Evolutionary conservation across 768 basidiomycete species (phyloP).

Genomic region (Trametes cingulata): DNA sequence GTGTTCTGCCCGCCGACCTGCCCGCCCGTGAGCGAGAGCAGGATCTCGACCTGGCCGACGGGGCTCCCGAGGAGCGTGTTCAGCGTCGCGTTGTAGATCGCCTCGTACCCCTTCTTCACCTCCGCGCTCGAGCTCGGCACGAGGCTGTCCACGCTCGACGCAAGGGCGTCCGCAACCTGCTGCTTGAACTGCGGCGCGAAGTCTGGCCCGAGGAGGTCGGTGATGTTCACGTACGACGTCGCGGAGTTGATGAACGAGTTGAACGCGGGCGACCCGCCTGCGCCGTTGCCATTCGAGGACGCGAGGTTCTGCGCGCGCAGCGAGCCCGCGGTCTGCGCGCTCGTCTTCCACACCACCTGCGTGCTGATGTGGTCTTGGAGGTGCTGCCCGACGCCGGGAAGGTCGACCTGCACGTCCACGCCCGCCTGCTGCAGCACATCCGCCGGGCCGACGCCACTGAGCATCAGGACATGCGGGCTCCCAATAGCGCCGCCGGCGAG

Average conservation of each 20-base stretch:
- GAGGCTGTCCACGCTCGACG: slow-evolving; percentile 37
- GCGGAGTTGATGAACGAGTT: slow-evolving; percentile 65
- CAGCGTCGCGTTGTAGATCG: slow-evolving; percentile 50
- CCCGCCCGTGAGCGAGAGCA: slow-evolving; percentile 45
- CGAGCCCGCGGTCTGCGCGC: slow-evolving; percentile 39
- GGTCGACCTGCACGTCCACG: slow-evolving; percentile 45
- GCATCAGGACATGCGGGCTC: slow-evolving; percentile 55
- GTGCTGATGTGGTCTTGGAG: slow-evolving; percentile 54
- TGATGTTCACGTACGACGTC: slow-evolving; percentile 58
- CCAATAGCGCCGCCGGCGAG: slow-evolving; percentile 50
- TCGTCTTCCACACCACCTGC: slow-evolving; percentile 40
- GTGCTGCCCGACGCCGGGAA: slow-evolving; percentile 64
- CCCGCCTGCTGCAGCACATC: slow-evolving; percentile 50
- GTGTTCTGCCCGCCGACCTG: slow-evolving; percentile 39
- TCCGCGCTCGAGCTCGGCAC: slow-evolving; percentile 45
- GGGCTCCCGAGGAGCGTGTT: slow-evolving; percentile 40
- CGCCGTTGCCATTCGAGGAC: slow-evolving; percentile 17
- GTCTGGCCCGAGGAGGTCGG: slow-evolving; percentile 42
- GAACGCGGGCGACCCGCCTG: slow-evolving; percentile 35
- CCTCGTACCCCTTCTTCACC: slow-evolving; percentile 55
- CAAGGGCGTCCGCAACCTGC: slow-evolving; percentile 35
- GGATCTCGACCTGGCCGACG: slow-evolving; percentile 58
- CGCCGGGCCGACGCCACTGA: slow-evolving; percentile 59
- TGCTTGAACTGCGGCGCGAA: slow-evolving; percentile 36
- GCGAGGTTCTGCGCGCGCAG: slow-evolving; percentile 33